Base-by-base conservation (phyloP, 2,329 filamentous ascomycete species). In the Monosporascus ibericus region DNA sequence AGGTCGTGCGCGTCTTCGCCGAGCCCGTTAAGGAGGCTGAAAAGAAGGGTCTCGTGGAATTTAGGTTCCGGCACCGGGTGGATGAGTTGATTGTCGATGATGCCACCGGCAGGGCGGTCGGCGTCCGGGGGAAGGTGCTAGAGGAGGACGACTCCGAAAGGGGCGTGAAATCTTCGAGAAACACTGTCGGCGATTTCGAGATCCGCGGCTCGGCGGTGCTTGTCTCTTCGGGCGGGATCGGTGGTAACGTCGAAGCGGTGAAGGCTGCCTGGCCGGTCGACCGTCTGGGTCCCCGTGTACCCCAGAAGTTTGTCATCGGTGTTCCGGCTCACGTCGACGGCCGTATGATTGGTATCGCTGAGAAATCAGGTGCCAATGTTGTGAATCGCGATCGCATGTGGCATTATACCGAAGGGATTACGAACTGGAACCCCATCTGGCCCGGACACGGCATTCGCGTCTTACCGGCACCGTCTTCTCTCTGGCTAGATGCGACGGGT, bases 261-360 rank as follows among this genome's bases (percentile, higher is more conserved):
- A 81, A 79, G 61, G 72, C 74, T 39, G 72, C 70, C 2, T 85
- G 82, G 82, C 82, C 82, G 0, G 53, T 77, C 1, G 77, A 82
- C 44, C 72, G 80, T 1, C 69, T 85, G 1, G 82, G 82, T 0
- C 77, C 79, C 40, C 75, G 74, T 38, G 72, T 82, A 0, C 82
- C 82, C 0, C 65, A 78, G 55, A 71, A 70, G 55, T 82, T 85
- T 56, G 80, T 85, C 42, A 63, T 82, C 15, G 82, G 82, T 7
- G 82, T 85, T 3, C 82, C 82, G 0, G 79, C 79, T 0, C 80
- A 85, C 57, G 82, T 85, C n/a, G 82, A 85, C 57, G 82, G 82
- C 2, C 76, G 80, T 49, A 84, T 84, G 80, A 76, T 85, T 44
- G 75, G 69, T 37, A 83, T 85, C 48, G 66, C 79, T 2, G 75